Evolutionary conservation across 2,329 filamentous ascomycete species (phyloP), one percentile per base, ranked within the genome.

Genomic region (Fusarium duplospermum): DNA sequence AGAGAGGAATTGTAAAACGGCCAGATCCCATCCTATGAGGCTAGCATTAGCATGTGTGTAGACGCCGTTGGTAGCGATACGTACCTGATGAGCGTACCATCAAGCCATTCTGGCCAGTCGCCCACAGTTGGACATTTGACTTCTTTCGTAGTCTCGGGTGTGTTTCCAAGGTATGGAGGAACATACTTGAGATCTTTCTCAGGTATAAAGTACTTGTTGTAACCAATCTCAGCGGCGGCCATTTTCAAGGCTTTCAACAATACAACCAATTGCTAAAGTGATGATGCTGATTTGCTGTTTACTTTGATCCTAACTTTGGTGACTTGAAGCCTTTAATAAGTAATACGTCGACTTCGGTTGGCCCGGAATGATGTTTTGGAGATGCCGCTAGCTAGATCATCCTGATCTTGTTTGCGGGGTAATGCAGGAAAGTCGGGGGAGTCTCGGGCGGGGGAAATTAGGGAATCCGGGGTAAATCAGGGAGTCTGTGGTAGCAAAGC

Each of bases 381-480:
- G 22, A 47, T 47, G 4, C 42, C 22, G 22, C 42, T 47, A 24
- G 42, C 7, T 1, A 47, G 20, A 47, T 47, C 42, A 47, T 47
- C 42, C 24, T 47, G 42, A 24, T 47, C 7, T 16, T 47, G 20
- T 47, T 24, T 47, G 42, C 42, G 42, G 42, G 42, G 42, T 47
- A 47, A 47, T 47, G 14, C 42, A 47, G 42, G 42, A 47, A 47
- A 47, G 8, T 47, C 42, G 42, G 42, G 42, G 20, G 24, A 47
- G 20, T 13, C 13, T 4, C 9, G 20, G 6, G 13, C 40, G 40
- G 20, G 40, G 40, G 20, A 42, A 42, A 42, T 42, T 42, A 42
- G 40, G 40, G 40, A 22, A 45, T 45, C 40, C 40, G 40, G 40
- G 40, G 40, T 45, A 45, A 45, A 45, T 42, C 40, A 42, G 40